Base-by-base conservation (phyloP, 176 grass and related monocot genomes). In the Juncus effusus region DNA sequence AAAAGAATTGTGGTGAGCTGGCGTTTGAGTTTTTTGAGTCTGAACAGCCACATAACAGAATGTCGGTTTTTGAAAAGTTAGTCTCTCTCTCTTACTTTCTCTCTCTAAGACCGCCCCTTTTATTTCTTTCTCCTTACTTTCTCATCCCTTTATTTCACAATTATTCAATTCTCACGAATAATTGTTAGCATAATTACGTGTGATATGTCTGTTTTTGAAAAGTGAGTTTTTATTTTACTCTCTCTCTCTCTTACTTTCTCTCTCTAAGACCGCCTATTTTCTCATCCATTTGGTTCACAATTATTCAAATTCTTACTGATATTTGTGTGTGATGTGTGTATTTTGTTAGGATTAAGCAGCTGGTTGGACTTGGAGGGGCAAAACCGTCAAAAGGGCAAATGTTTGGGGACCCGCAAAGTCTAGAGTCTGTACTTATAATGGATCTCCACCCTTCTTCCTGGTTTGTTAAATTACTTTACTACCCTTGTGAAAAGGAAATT, bases 11-110 rank as follows among this genome's bases (percentile, higher is more conserved):
- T 15, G 74, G 54, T 19, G 85, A 86, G 51, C 75, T 91, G 57
- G 74, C 86, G 66, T 97, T 92, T 84, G 93, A 97, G 64, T 92
- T 72, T 75, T 89, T 97, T 50, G 85, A 92, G 88, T 84, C 74
- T 76, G 93, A 92, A 59, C 85, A 86, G 60, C 93, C 93, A 59
- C 81, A 77, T 83, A 57, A 59, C 9, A 84, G 85, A 60, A 62
- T 52, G 3, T 63, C 77, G 5, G 66, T 88, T 57, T 89, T 79
- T 86, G 85, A 96, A 37, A 96, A 82, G 93, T 96, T 69, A 89
- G 77, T 81, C 13, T 36, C 39, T 81, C 13, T 36, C 39, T 38
- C 8, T 12, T 51, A 3, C 53, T 44, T 62, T 11, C 42, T 58
- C 37, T 10, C 36, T 19, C 15, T 50, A 39, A 60, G 56, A 7